phyloP scores from a whole-genome alignment of 2,329 filamentous ascomycete genomes.

The Colletotrichum siamense region DNA sequence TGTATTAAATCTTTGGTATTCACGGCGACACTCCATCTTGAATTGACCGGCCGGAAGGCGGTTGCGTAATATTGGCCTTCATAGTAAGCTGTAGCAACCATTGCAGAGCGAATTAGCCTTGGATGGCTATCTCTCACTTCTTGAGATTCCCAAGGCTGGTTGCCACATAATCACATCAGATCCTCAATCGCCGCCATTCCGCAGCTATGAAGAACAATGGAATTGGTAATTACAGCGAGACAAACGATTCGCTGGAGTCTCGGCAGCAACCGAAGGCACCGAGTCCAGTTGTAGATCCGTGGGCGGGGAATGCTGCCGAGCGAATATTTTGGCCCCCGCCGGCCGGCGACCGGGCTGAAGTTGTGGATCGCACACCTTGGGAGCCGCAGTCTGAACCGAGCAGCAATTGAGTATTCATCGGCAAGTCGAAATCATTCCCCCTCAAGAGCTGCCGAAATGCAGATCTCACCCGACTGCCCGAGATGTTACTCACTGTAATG shows the following conservation, averaged over 20 bases:
- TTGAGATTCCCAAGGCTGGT: not conserved
- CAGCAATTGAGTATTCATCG: not conserved
- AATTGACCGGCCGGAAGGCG: accelerated
- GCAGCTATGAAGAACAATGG: accelerated
- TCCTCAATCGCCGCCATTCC: accelerated
- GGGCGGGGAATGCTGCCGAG: not conserved
- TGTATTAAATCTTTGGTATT: not conserved
- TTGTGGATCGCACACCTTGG: not conserved
- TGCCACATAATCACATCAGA: accelerated
- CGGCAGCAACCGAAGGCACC: not conserved
- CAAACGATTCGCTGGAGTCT: not conserved
- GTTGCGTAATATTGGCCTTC: not conserved
- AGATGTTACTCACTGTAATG: not conserved
- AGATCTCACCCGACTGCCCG: not conserved
- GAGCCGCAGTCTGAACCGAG: not conserved
- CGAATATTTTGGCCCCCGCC: not conserved
- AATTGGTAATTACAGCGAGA: not conserved
- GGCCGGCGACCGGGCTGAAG: not conserved
- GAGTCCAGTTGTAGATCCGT: not conserved
- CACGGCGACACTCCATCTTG: not conserved
- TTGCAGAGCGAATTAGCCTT: not conserved
- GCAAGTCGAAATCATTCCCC: not conserved
- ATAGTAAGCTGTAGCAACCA: not conserved
- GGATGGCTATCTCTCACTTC: not conserved
- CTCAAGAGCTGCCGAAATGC: not conserved